A percentile compares a stretch with the other conserved stretches of the same genome.
These are phyloP conservation scores for Rhypophila decipiens DNA, from an alignment of 495 filamentous ascomycete genomes.

Conservation along the genomic window DNA sequence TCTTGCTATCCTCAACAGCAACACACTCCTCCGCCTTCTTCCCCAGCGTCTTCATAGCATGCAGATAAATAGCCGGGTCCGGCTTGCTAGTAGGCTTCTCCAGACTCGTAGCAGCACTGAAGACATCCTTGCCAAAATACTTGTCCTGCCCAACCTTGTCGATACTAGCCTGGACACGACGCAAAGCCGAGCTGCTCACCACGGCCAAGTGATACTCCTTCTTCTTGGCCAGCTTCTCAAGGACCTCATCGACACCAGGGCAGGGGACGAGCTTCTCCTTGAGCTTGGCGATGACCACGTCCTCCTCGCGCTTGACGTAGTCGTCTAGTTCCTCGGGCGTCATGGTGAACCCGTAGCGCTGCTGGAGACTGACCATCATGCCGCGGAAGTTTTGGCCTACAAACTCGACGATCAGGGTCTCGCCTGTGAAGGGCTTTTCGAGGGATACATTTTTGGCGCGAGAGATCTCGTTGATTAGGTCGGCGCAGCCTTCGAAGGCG, in stretches of 20 bases:
- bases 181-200: conserved; percentile 72
- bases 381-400: conserved; percentile 96
- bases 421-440: conserved; percentile 67
- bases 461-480: conserved; percentile 87
- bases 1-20: conserved; percentile 86
- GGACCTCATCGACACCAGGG: conserved; percentile 61
- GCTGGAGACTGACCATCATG: conserved; percentile 66
- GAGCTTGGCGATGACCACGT: conserved; percentile 78
- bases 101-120: conserved; percentile 77
- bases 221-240: conserved; percentile 55
- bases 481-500: conserved; percentile 91
- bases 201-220: conserved; percentile 74
- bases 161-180: conserved; percentile 72
- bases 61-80: conserved; percentile 85
- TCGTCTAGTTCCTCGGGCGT: conserved; percentile 58
- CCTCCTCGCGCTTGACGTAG: conserved; percentile 76
- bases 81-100: conserved; percentile 80
- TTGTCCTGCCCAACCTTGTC: conserved; percentile 74
- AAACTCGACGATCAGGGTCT: conserved; percentile 75
- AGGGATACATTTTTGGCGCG: conserved; percentile 52
- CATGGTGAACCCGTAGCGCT: conserved; percentile 70
- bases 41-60: conserved; percentile 68
- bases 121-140: conserved; percentile 76
- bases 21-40: conserved; percentile 71
- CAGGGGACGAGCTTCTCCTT: conserved; percentile 63